Evolutionary conservation across 106 monocot species (phyloP).

Genomic region (Iris macrosiphon): DNA sequence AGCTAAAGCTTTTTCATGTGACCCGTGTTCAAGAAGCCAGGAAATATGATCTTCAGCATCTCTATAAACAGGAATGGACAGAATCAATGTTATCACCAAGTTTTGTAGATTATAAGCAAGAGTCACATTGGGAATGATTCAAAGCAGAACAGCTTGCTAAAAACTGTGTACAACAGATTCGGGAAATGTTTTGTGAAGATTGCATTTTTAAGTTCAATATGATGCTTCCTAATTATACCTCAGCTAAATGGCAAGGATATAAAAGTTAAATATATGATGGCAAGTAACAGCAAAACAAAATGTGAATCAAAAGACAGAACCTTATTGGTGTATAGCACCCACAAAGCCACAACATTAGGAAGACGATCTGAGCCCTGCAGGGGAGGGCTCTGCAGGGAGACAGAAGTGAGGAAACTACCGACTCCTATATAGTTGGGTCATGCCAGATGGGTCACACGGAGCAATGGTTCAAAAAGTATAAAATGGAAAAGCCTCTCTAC

Average conservation of each 20-base stretch:
- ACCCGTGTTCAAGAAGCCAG: constrained; percentile 98
- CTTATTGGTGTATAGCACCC: too few relatives aligned
- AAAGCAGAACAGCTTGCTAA: not conserved
- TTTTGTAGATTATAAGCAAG: not conserved
- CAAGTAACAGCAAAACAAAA: not conserved
- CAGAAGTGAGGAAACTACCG: too few relatives aligned
- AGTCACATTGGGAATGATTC: not conserved
- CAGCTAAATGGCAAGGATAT: not conserved
- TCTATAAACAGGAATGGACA: constrained; percentile 31
- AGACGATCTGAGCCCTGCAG: too few relatives aligned
- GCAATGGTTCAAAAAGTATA: too few relatives aligned
- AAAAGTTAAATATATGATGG: not conserved
- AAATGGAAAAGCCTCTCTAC: too few relatives aligned
- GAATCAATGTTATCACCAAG: not conserved
- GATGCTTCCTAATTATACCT: not conserved
- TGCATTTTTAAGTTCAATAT: not conserved
- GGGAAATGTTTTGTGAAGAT: not conserved
- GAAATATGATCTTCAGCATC: constrained; percentile 99
- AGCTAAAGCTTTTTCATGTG: constrained; percentile 95
- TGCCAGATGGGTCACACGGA: too few relatives aligned
- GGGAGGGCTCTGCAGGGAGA: too few relatives aligned
- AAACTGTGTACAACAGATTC: not conserved
- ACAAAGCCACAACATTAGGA: too few relatives aligned
- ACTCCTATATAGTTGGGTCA: too few relatives aligned
- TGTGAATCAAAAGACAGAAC: too few relatives aligned